A percentile compares a stretch with the other conserved stretches of the same genome.
These are phyloP conservation scores for Candida ovalis DNA, from an alignment of 805 yeast species.

Conservation along the genomic window DNA sequence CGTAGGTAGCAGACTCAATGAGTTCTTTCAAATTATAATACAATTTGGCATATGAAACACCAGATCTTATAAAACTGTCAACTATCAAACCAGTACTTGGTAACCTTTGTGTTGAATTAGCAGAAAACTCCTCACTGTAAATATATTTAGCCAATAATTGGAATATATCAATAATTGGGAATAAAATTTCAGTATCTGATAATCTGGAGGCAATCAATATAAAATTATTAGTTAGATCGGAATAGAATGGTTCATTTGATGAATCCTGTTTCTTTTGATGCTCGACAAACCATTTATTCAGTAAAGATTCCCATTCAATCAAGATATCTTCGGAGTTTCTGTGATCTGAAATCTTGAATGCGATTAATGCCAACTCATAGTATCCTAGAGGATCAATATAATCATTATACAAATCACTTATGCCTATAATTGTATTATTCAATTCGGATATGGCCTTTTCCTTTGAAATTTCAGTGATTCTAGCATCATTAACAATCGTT, in stretches of 20 bases:
- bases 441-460: conserved; percentile 49
- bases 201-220: conserved; percentile 54
- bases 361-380: conserved; percentile 71
- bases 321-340: conserved; percentile 79
- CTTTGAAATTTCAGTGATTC: conserved; percentile 47
- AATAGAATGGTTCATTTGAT: conserved; percentile 36
- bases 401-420: conserved; percentile 78
- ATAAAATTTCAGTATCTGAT: conserved; percentile 67
- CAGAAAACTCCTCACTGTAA: conserved; percentile 23
- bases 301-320: conserved; percentile 73
- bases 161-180: conserved; percentile 71
- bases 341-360: conserved; percentile 81
- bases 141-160: conserved; percentile 61
- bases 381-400: conserved; percentile 87
- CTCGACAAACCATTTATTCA: conserved; percentile 45
- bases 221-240: conserved; percentile 37
- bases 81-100: conserved; percentile 47
- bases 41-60: conserved; percentile 59
- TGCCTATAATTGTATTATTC: conserved; percentile 60
- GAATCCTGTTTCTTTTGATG: conserved; percentile 22
- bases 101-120: conserved; percentile 11
- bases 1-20: conserved; percentile 55
- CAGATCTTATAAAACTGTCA: conserved; percentile 60
- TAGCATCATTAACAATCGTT: conserved; percentile 47
- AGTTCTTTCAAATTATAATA: conserved; percentile 62